Base-by-base conservation (phyloP, 768 basidiomycete species). In the Lyophyllum shimeji region DNA sequence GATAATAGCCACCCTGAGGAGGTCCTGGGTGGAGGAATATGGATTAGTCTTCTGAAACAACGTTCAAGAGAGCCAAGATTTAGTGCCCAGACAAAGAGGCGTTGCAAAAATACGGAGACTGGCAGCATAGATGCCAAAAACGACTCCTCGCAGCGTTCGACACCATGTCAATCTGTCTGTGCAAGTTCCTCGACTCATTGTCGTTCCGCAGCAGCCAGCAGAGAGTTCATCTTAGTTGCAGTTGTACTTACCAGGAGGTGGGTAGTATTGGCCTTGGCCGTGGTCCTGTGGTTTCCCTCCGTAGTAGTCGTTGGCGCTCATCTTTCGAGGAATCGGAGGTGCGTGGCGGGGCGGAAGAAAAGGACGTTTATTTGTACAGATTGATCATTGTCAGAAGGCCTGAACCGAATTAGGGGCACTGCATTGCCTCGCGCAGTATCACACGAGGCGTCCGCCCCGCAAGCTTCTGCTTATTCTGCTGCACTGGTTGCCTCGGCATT, bases 271-370 rank as follows among this genome's bases (percentile, higher is more conserved):
- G 29, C 72, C 73, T 48, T 73, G 72, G 9, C 82, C 83, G 64
- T 85, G 83, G 40, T 76, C 75, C 61, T 81, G 82, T 18, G 70
- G 76, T 57, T 81, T 78, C 42, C 75, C 74, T 49, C 73, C 73
- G 71, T 90, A 90, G 64, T 88, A 92, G 63, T 90, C 89, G 71
- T 85, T 83, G 66, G 84, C 86, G 58, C 88, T 86, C 89, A 88
- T 87, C 61, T 55, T 62, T 59, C 53, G 58, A 57, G 49, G 60
- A 33, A 57, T 46, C 39, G 52, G 50, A 46, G 60, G 55, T 56
- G 53, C n/a, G 57, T 49, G 55, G 52, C 47, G 61, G 58, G 60
- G 46, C 21, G 45, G 34, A 27, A n/a, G 43, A 43, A 48, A 50
- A 48, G 42, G 24, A 45, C 54, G 56, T 66, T 68, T 74, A 63